Base-by-base conservation (phyloP, 2,329 filamentous ascomycete species). In the Zopfia rhizophila region DNA sequence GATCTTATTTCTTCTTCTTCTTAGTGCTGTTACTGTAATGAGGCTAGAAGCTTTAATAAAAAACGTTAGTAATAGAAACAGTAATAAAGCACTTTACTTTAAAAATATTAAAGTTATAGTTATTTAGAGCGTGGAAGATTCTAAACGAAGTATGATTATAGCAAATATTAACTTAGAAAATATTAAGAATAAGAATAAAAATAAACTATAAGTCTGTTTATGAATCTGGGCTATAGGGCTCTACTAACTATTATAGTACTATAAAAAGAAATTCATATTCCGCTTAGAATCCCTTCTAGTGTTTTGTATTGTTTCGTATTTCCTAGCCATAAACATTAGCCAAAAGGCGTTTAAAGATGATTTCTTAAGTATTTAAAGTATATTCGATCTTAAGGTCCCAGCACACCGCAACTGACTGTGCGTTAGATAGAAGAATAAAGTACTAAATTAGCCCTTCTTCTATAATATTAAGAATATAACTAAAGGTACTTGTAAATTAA, bases 1-100 rank as follows among this genome's bases (percentile, higher is more conserved):
- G 13, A 52, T 62, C 30, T 55, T 36, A n/a, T 45, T 56, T 10
- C 58, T 62, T 29, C 48, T 62, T 7, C 55, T 62, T 10, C 47
- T 62, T n/a, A 56, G 49, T 30, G 53, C 54, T 25, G 52, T 48
- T 51, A 62, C 38, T 35, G 55, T 40, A 17, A 58, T 45, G 23
- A 38, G 51, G 27, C 58, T 41, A 23, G 40, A 51, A 42, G 53
- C 56, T 5, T 29, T 58, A n/a, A 37, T 56, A 3, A 27, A 47
- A 40, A 53, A 43, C 29, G 43, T 29, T 27, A 53, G 45, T 30
- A 35, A 41, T 16, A 56, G 39, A 40, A 36, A 36, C 21, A 54
- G 51, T 17, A 54, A 53, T 25, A 53, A 53, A 32, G 31, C 48
- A 33, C 54, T 60, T 14, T 49, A 12, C 8, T 60, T 58, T 27